A percentile compares a stretch with the other conserved stretches of the same genome.
These are phyloP conservation scores for Schizophyllum commune DNA, from an alignment of 1,284 basidiomycete species.

Conservation along the genomic window DNA sequence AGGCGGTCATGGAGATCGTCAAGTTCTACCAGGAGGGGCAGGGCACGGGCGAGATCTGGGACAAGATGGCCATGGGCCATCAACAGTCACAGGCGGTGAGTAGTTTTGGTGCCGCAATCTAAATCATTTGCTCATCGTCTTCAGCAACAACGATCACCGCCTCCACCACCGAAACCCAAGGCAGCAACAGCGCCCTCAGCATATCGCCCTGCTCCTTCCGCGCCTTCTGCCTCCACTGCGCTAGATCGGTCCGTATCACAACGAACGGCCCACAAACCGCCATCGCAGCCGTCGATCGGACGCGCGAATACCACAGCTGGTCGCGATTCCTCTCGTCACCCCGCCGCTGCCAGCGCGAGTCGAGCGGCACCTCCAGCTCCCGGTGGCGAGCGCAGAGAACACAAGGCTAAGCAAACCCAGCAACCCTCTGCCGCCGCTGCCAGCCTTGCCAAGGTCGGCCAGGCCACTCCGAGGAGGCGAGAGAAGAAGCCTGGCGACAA, in stretches of 20 bases:
- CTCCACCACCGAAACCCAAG: slow-evolving; percentile 50
- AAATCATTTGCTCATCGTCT: too few relatives aligned
- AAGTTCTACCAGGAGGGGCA: slow-evolving; percentile 93
- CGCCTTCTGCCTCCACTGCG: slow-evolving; percentile 48
- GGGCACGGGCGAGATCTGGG: slow-evolving; percentile 63
- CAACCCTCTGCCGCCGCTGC: slow-evolving; percentile 46
- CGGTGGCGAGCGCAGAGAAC: not conserved
- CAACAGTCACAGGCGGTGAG: not conserved
- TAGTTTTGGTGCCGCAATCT: too few relatives aligned
- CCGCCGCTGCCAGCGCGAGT: not conserved
- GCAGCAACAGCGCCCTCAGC: slow-evolving; percentile 34
- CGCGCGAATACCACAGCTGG: slow-evolving; percentile 59
- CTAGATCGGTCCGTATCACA: slow-evolving; percentile 76
- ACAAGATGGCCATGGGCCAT: slow-evolving; percentile 25
- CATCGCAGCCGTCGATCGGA: slow-evolving; percentile 44
- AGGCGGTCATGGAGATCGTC: slow-evolving; percentile 98
- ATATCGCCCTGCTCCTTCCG: slow-evolving; percentile 63
- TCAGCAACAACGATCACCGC: slow-evolving; percentile 33
- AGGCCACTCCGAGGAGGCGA: slow-evolving; percentile 75
- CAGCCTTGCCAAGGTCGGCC: slow-evolving; percentile 57
- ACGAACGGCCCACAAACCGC: slow-evolving; percentile 48
- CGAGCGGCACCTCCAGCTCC: not conserved
- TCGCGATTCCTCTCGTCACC: slow-evolving; percentile 14
- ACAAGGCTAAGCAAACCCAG: slow-evolving; percentile 17
- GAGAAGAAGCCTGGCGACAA: slow-evolving; percentile 82